These are phyloP conservation scores for Sphaerosporella brunnea DNA, from an alignment of 495 filamentous ascomycete species.

Conservation along the genomic window DNA sequence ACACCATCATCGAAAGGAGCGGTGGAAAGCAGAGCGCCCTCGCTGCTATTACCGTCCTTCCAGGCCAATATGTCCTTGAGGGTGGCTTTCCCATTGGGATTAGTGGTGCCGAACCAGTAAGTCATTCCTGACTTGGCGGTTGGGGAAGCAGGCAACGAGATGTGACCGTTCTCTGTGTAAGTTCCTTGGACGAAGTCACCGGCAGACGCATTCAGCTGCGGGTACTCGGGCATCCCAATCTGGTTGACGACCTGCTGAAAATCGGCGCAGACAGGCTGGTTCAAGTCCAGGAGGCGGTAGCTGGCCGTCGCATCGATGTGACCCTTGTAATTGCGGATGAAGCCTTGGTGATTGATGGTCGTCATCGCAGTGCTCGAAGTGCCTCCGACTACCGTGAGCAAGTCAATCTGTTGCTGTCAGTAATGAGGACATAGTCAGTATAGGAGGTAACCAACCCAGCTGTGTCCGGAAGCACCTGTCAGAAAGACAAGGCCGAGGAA, in stretches of 20 bases:
- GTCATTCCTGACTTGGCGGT: constrained; percentile 10
- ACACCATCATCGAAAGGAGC: constrained; percentile 19
- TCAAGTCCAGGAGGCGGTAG: constrained; percentile 5
- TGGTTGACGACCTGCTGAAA: constrained; percentile 6
- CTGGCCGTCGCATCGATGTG: neutral
- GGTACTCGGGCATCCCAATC: constrained; percentile 6
- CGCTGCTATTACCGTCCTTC: constrained; percentile 14
- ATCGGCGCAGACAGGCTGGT: neutral
- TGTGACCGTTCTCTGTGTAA: constrained; percentile 25
- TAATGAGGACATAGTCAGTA: neutral
- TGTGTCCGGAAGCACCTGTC: constrained; percentile 8
- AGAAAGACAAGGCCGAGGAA: neutral
- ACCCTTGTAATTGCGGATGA: constrained; percentile 10
- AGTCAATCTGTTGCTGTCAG: constrained; percentile 14
- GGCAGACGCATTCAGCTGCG: constrained; percentile 13
- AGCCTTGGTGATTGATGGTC: neutral
- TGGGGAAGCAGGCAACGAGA: constrained; percentile 7
- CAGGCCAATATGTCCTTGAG: constrained; percentile 11
- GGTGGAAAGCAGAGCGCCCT: constrained; percentile 7
- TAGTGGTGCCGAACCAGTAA: constrained; percentile 19
- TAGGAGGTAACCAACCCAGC: constrained; percentile 13
- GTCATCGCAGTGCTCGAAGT: neutral
- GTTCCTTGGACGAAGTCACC: constrained; percentile 11
- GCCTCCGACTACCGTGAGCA: constrained; percentile 13
- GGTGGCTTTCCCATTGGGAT: constrained; percentile 7